phyloP scores from a whole-genome alignment of 208 protist species.

The Trypanosoma scelopori region DNA sequence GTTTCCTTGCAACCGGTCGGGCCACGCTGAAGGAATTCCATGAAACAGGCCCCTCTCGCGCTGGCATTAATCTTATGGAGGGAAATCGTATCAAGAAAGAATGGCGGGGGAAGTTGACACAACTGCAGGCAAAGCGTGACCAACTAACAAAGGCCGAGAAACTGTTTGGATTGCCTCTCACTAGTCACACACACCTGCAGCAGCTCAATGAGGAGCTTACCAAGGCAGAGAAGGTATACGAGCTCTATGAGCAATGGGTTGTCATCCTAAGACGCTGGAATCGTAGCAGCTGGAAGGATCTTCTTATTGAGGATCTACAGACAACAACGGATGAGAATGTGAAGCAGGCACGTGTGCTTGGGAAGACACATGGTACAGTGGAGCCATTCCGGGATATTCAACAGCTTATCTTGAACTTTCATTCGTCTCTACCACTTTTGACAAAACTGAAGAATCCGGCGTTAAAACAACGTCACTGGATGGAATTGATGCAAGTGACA shows the following conservation, averaged over 20 bases:
- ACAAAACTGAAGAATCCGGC: slow-evolving; percentile 96
- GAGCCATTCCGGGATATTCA: slow-evolving; percentile 90
- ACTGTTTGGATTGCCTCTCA: slow-evolving; percentile 96
- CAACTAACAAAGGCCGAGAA: slow-evolving; percentile 95
- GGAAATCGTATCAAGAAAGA: slow-evolving; percentile 91
- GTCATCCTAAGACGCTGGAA: slow-evolving; percentile 94
- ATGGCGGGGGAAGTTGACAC: slow-evolving; percentile 77
- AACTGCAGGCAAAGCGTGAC: slow-evolving; percentile 82
- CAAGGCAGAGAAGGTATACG: slow-evolving; percentile 91
- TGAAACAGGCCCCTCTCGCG: slow-evolving; percentile 77
- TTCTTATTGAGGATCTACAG: slow-evolving; percentile 95
- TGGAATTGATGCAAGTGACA: slow-evolving; percentile 96
- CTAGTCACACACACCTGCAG: slow-evolving; percentile 89
- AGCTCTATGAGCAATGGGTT: slow-evolving; percentile 93
- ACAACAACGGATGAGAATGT: slow-evolving; percentile 93
- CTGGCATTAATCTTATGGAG: slow-evolving; percentile 85
- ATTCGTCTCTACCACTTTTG: slow-evolving; percentile 95
- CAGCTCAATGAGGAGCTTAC: slow-evolving; percentile 91
- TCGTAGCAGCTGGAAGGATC: slow-evolving; percentile 95
- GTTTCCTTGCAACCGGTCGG: slow-evolving; percentile 68
- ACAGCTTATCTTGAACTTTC: slow-evolving; percentile 94
- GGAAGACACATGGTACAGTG: slow-evolving; percentile 85
- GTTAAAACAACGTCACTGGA: slow-evolving; percentile 97
- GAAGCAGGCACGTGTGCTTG: slow-evolving; percentile 79
- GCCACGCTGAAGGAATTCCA: slow-evolving; percentile 74